Percentiles rank a stretch among this genome's conserved stretches.
Evolutionary conservation across 257 asterid genomes (phyloP).

Genomic region (Solanum sitiens): DNA sequence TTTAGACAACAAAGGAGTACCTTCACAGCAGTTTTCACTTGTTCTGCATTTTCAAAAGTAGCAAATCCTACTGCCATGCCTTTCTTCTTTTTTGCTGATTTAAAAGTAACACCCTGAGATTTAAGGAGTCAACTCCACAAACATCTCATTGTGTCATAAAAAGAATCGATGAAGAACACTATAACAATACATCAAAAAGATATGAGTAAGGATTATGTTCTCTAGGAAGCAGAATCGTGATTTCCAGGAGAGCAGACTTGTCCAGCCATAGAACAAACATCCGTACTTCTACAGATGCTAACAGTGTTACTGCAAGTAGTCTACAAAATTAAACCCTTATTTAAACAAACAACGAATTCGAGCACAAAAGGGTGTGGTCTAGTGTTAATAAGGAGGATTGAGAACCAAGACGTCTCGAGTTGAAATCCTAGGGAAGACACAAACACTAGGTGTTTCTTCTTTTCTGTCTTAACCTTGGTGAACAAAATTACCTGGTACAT

Average conservation of each 20-base stretch:
- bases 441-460: background rate
- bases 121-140: background rate
- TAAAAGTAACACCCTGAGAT: slow-evolving; percentile 49
- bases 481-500: background rate
- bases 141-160: background rate
- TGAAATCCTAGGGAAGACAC: background rate
- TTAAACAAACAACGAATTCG: background rate
- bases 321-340: background rate
- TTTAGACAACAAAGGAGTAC: slow-evolving; percentile 18
- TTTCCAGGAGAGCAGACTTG: background rate
- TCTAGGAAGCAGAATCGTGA: background rate
- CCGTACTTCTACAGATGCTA: background rate
- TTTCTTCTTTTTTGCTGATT: slow-evolving; percentile 90
- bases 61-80: slow-evolving; percentile 92
- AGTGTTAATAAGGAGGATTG: background rate
- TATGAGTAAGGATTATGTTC: background rate
- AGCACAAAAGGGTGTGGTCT: background rate
- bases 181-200: background rate
- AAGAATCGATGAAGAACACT: background rate
- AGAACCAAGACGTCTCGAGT: background rate
- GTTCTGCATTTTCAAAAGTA: slow-evolving; percentile 55
- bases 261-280: background rate
- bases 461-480: background rate
- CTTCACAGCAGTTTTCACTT: slow-evolving; percentile 46
- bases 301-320: background rate